phyloP scores from a whole-genome alignment of 1,139 yeast species.

The Diutina siamensis region DNA sequence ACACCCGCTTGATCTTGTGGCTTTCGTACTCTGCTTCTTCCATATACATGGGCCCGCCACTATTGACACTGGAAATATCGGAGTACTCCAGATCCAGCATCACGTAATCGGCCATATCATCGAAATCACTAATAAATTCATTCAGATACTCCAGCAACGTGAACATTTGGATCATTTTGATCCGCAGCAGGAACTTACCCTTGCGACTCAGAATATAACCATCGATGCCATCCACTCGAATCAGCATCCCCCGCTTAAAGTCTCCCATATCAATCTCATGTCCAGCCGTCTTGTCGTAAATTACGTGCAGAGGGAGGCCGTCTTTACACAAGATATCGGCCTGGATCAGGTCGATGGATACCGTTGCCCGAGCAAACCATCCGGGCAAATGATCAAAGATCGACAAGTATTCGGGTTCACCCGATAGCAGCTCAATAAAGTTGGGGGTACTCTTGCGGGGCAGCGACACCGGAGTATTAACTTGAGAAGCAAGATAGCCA shows the following conservation, averaged over 20 bases:
- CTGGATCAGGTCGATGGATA: slow-evolving; percentile 18
- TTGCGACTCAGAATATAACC: slow-evolving; percentile 16
- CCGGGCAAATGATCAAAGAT: slow-evolving; percentile 24
- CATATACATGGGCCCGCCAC: not conserved
- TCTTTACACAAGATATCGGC: slow-evolving; percentile 32
- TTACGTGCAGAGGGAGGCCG: slow-evolving; percentile 24
- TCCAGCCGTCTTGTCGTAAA: slow-evolving; percentile 16
- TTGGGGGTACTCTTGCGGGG: not conserved
- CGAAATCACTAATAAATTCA: slow-evolving; percentile 28
- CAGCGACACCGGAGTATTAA: not conserved
- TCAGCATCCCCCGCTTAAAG: slow-evolving; percentile 29
- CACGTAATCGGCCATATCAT: slow-evolving; percentile 15
- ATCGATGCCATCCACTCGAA: slow-evolving; percentile 16
- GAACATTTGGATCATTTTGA: slow-evolving; percentile 19
- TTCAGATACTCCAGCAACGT: slow-evolving; percentile 29
- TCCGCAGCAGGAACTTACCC: slow-evolving; percentile 12
- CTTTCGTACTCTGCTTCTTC: slow-evolving; percentile 6
- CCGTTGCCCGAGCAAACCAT: slow-evolving; percentile 17
- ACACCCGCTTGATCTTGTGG: slow-evolving; percentile 25
- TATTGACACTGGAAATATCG: slow-evolving; percentile 26
- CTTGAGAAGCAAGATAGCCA: slow-evolving; percentile 8
- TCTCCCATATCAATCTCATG: slow-evolving; percentile 25
- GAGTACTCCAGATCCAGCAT: slow-evolving; percentile 19
- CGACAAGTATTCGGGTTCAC: slow-evolving; percentile 11
- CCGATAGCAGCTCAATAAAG: not conserved